Evolutionary conservation across 768 basidiomycete species (phyloP).

Genomic region (Phlegmacium glaucopus): DNA sequence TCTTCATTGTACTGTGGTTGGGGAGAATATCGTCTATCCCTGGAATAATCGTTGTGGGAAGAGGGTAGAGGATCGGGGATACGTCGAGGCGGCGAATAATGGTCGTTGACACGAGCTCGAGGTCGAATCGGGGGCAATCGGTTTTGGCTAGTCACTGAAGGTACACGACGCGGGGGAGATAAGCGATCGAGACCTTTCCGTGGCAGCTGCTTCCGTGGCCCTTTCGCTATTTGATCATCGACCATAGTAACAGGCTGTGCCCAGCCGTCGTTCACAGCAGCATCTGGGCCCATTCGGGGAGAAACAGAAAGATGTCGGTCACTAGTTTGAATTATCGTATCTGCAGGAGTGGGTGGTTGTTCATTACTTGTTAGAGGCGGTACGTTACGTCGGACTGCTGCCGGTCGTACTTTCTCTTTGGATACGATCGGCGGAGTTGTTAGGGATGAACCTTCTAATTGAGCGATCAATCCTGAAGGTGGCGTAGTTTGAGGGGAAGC

Average conservation of each 20-base stretch:
- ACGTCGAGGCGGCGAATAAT: conserved; percentile 5
- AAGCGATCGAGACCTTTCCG: conserved; percentile 1
- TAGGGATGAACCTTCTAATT: no score
- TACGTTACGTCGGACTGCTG: no score
- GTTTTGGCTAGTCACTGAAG: neutral
- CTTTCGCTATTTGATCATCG: conserved; percentile 1
- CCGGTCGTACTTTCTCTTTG: no score
- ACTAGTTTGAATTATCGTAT: neutral
- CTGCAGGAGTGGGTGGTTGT: no score
- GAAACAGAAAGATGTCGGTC: neutral
- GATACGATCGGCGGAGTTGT: no score
- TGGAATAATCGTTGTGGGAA: neutral
- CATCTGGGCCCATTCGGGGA: conserved; percentile 16
- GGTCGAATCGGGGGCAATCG: neutral
- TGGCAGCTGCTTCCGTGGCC: neutral
- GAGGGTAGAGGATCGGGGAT: neutral
- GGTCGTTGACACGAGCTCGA: conserved; percentile 8
- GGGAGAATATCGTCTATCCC: neutral
- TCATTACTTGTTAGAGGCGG: no score
- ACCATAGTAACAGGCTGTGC: neutral
- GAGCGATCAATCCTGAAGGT: no score
- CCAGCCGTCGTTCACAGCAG: conserved; percentile 7
- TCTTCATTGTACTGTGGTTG: neutral
- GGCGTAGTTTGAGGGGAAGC: neutral
- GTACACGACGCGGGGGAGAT: conserved; percentile 5